phyloP scores from a whole-genome alignment of 257 asterid species.

The Plantago major region DNA sequence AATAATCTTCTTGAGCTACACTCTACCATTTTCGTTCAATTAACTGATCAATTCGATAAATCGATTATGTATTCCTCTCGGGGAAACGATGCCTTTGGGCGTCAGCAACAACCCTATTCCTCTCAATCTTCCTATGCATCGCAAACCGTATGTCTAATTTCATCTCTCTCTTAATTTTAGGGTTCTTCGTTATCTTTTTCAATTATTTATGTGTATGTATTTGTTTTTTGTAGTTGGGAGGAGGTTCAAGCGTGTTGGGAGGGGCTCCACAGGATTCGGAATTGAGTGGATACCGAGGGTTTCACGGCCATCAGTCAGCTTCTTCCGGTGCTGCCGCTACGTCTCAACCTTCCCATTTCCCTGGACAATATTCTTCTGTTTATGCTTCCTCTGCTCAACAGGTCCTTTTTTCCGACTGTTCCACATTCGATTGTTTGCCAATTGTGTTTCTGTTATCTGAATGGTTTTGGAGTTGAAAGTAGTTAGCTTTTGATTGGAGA shows the following conservation, averaged over 20 bases:
- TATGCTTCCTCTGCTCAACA: constrained; percentile 74
- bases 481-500: no score
- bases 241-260: constrained; percentile 16
- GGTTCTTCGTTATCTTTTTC: not conserved
- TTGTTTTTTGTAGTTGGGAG: constrained; percentile 44
- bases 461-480: not conserved
- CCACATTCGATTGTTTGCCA: not conserved
- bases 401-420: constrained; percentile 39
- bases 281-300: constrained; percentile 49
- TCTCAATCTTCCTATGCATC: constrained; percentile 46
- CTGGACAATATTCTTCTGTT: constrained; percentile 64
- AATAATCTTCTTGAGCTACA: no score
- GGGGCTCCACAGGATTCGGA: constrained; percentile 36
- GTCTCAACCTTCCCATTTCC: constrained; percentile 47
- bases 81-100: constrained; percentile 50
- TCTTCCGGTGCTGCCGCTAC: constrained; percentile 27
- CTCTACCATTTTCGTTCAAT: not conserved
- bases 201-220: not conserved
- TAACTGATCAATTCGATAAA: not conserved
- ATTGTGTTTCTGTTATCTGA: not conserved
- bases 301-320: constrained; percentile 52
- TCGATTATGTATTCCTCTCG: constrained; percentile 49
- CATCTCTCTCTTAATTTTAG: not conserved
- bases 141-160: constrained; percentile 36
- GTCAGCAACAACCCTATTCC: constrained; percentile 51